Conservation (phyloP, 1,284 basidiomycete species). For the Tausonia pullulans region DNA sequence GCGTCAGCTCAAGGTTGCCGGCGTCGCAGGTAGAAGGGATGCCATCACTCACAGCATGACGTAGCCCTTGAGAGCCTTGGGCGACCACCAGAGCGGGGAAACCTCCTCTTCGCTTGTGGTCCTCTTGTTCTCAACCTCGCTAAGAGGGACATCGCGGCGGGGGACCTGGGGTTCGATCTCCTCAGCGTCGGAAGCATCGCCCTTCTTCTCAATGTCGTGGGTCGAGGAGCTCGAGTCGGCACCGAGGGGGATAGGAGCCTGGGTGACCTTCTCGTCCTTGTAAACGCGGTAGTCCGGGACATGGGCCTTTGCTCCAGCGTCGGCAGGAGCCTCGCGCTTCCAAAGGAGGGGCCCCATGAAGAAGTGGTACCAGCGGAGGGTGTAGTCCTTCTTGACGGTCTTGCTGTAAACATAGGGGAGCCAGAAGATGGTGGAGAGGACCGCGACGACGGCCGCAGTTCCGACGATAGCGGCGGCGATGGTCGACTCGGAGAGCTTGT, state of each 20-base stretch:
- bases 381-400: constrained; percentile 40
- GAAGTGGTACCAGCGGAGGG: constrained; percentile 37
- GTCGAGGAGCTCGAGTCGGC: neutral
- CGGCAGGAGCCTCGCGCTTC: constrained; percentile 33
- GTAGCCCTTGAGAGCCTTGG: too few species aligned
- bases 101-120: too few species aligned
- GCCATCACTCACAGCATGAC: too few species aligned
- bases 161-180: neutral
- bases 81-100: too few species aligned
- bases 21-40: too few species aligned
- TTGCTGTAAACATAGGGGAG: constrained; percentile 40
- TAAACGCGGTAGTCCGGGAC: constrained; percentile 38
- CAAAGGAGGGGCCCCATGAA: constrained; percentile 41
- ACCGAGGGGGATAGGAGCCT: neutral
- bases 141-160: constrained; percentile 4
- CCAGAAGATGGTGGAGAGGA: constrained; percentile 39
- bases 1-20: neutral
- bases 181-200: neutral
- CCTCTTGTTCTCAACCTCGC: constrained; percentile 23
- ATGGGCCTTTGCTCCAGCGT: constrained; percentile 22
- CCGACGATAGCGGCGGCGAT: constrained; percentile 37
- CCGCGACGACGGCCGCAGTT: constrained; percentile 33
- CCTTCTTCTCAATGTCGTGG: constrained; percentile 5
- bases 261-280: constrained; percentile 14
- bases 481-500: constrained; percentile 27